Percentiles rank a stretch among this genome's conserved stretches.
Evolutionary conservation across 306 rosid species (phyloP).

Genomic region (Dalbergia oliveri): DNA sequence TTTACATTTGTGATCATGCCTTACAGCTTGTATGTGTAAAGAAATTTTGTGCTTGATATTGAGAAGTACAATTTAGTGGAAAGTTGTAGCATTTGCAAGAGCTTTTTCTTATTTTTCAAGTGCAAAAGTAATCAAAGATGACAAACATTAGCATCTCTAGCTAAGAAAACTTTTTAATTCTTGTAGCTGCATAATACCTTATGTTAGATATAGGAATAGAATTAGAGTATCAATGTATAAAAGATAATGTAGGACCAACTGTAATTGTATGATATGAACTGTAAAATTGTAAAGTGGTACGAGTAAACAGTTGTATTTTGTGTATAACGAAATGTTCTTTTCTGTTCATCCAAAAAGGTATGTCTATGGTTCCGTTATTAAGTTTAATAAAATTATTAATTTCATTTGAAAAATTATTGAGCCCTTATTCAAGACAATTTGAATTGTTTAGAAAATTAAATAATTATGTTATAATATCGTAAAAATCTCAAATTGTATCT

Average conservation of each 20-base stretch:
- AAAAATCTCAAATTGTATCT: too few species aligned
- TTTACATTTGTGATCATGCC: slow-evolving; percentile 36
- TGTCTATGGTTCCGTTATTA: too few species aligned
- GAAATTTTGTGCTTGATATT: slow-evolving; percentile 9
- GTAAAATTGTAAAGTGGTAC: not conserved
- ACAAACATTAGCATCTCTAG: not conserved
- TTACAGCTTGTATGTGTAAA: slow-evolving; percentile 23
- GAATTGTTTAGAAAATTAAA: too few species aligned
- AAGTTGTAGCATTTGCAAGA: not conserved
- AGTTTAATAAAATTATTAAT: too few species aligned
- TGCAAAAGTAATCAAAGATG: not conserved
- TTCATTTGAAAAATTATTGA: too few species aligned
- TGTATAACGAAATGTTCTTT: not conserved
- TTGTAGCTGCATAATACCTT: not conserved
- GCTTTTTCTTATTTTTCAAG: not conserved
- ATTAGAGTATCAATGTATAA: too few species aligned
- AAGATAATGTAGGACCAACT: not conserved
- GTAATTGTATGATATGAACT: not conserved
- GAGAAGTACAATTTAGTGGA: not conserved
- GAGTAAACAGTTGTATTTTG: too few species aligned
- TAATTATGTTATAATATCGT: not conserved
- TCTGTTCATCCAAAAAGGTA: too few species aligned
- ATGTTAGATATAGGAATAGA: not conserved
- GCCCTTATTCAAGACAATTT: too few species aligned
- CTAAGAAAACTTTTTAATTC: too few species aligned